These are phyloP conservation scores for Collybiopsis confluens DNA, from an alignment of 768 basidiomycete species.

Conservation along the genomic window DNA sequence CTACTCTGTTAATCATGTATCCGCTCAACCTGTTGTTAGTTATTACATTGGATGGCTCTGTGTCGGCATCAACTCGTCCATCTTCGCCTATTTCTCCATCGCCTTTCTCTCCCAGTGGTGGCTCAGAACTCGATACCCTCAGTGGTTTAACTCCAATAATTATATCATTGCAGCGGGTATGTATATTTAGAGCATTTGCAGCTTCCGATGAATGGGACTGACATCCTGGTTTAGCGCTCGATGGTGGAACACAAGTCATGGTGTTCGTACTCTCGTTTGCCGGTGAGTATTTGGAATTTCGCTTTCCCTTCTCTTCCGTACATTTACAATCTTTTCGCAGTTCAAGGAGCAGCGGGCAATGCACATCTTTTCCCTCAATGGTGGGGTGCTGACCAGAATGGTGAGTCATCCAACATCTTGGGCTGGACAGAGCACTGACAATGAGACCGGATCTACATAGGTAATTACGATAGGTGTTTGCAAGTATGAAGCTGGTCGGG, in stretches of 20 bases:
- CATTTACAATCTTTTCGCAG: slow-evolving; percentile 18
- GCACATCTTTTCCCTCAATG: slow-evolving; percentile 49
- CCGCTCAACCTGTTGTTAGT: slow-evolving; percentile 9
- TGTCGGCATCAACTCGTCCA: slow-evolving; percentile 54
- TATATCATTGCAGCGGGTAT: slow-evolving; percentile 43
- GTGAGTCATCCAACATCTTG: slow-evolving; percentile 18
- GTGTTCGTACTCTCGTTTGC: slow-evolving; percentile 28
- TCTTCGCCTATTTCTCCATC: slow-evolving; percentile 41
- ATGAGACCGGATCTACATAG: background rate
- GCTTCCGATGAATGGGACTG: slow-evolving; percentile 14
- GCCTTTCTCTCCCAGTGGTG: slow-evolving; percentile 46
- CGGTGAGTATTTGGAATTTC: slow-evolving; percentile 10
- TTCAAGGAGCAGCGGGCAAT: slow-evolving; percentile 47
- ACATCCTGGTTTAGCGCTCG: slow-evolving; percentile 9
- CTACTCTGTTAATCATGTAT: background rate
- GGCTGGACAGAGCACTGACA: background rate
- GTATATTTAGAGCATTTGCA: slow-evolving; percentile 12
- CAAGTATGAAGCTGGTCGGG: background rate
- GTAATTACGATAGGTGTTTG: slow-evolving; percentile 14
- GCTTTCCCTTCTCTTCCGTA: background rate
- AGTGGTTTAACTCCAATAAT: slow-evolving; percentile 50
- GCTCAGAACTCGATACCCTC: slow-evolving; percentile 35
- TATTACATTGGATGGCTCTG: slow-evolving; percentile 44
- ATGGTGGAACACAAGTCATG: slow-evolving; percentile 23
- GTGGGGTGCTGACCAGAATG: slow-evolving; percentile 56